phyloP scores from a whole-genome alignment of 305 asterid genomes.

The Solanum chacoense region DNA sequence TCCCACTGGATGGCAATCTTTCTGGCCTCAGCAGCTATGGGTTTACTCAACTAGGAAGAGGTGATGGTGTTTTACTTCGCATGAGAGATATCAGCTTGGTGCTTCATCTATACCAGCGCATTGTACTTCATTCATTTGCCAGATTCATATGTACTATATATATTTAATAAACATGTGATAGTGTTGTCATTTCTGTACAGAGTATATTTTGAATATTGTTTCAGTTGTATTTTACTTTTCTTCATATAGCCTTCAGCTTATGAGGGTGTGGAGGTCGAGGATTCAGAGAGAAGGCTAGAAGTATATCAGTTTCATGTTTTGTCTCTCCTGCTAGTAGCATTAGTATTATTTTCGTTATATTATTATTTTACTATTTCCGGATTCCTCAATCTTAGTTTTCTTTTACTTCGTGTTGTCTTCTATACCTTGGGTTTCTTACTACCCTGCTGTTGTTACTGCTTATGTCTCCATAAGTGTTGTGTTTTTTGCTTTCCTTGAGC shows the following conservation, averaged over 20 bases:
- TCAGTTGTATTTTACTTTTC: background rate
- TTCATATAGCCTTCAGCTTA: background rate
- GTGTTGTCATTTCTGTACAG: background rate
- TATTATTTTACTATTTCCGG: background rate
- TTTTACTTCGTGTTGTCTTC: background rate
- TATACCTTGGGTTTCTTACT: background rate
- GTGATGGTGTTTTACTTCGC: background rate
- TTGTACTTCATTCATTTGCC: background rate
- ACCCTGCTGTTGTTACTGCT: background rate
- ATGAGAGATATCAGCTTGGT: background rate
- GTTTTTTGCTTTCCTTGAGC: background rate
- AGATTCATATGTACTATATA: background rate
- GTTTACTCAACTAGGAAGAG: background rate
- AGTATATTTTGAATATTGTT: background rate
- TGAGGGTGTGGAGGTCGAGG: background rate
- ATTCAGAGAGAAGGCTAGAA: background rate
- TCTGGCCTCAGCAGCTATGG: conserved; percentile 16
- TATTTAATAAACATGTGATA: background rate
- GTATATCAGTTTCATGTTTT: background rate
- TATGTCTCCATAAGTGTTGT: background rate
- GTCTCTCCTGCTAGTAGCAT: background rate
- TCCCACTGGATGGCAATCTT: conserved; percentile 34
- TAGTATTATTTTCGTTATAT: background rate
- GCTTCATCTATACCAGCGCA: background rate
- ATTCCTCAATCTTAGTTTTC: background rate